phyloP scores from a whole-genome alignment of 345 rosid genomes.

The Salix arbutifolia region DNA sequence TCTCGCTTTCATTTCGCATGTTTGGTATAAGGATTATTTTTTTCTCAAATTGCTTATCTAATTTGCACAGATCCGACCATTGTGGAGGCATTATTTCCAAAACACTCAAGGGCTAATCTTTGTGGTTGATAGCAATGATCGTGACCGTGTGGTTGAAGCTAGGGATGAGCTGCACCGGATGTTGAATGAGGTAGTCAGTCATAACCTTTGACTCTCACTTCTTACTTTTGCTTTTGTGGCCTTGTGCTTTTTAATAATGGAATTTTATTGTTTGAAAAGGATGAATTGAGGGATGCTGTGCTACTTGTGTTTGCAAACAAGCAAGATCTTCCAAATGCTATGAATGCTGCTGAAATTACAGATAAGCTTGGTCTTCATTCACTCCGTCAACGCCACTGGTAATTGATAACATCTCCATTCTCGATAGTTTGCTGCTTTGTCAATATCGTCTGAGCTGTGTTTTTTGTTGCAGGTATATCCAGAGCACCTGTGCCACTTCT shows the following conservation, averaged over 20 bases:
- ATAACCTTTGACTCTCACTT: not conserved
- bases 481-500: conserved; percentile 73
- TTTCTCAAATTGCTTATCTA: not conserved
- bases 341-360: conserved; percentile 83
- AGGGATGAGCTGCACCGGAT: conserved; percentile 77
- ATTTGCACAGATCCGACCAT: conserved; percentile 45
- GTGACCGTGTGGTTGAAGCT: conserved; percentile 69
- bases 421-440: not conserved
- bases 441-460: not conserved
- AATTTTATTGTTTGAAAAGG: conserved; percentile 26
- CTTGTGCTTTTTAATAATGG: not conserved
- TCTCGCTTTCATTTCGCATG: not conserved
- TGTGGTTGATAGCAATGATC: conserved; percentile 83
- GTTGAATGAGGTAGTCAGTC: conserved; percentile 71
- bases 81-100: conserved; percentile 74
- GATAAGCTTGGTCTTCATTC: conserved; percentile 85
- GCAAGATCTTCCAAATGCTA: conserved; percentile 86
- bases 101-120: conserved; percentile 86
- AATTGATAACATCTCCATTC: not conserved
- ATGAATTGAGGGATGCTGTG: conserved; percentile 91
- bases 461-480: conserved; percentile 59
- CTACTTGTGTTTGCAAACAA: conserved; percentile 83
- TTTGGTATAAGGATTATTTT: not conserved
- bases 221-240: not conserved
- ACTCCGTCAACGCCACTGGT: conserved; percentile 84